Percentiles rank a stretch among this genome's conserved stretches.
phyloP scores from a whole-genome alignment of 176 grass and related monocot genomes.

The sorghum (Sorghum bicolor) region Sorghum_bicolor_NCBIv3 NC_012878.2:4608501-4609000 shows the following conservation, averaged over 20 bases:
- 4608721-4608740: conserved; percentile 47
- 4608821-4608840: background rate
- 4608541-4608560: background rate
- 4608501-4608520: background rate
- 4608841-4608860: background rate
- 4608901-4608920: background rate
- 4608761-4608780: conserved; percentile 51
- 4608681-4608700: conserved; percentile 44
- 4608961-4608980: conserved; percentile 39
- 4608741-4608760: conserved; percentile 58
- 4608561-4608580: background rate
- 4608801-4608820: conserved; percentile 53
- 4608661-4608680: conserved; percentile 48
- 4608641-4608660: conserved; percentile 55
- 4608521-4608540: background rate
- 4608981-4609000: conserved; percentile 35
- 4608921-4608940: background rate
- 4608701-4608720: conserved; percentile 55
- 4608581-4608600: background rate
- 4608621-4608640: conserved; percentile 12
- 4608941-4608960: conserved; percentile 48
- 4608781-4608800: conserved; percentile 56
- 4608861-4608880: background rate
- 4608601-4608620: background rate
- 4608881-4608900: background rate